Base-by-base conservation (phyloP, 306 rosid species). In the Trichosanthes cucumerina region DNA sequence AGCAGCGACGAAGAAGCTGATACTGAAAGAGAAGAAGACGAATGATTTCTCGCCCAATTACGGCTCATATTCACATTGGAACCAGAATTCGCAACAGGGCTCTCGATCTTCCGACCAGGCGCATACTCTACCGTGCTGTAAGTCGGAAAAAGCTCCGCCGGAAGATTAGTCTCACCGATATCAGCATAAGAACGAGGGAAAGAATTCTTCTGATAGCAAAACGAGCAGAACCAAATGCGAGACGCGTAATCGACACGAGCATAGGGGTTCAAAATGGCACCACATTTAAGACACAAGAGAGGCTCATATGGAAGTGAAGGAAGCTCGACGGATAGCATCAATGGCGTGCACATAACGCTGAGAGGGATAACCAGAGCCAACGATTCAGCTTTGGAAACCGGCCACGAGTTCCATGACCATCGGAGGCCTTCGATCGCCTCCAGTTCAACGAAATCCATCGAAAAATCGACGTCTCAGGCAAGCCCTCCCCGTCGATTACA, bases 381-480 rank as follows among this genome's bases (percentile, higher is more conserved):
- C 15, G 81, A 77, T 2, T 86, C 93, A 0, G 91, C 60, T 82
- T 88, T 87, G 0, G 94, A 81, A 2, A 85, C 60, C 9, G 97
- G 91, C 98, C 98, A 93, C 10, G 98, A 88, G 79, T 93, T 93
- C 98, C 98, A 93, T 3, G 97, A 80, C 98, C 98, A 93, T 0
- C 98, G 90, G 63, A 93, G 94, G 66, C 98, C 98, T 85, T 93
- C 98, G 76, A 88, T 92, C 23, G 91, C 91, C 82, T 93, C 98
- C 86, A 93, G 79, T 77, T 92, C 98, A 3, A 88, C 81, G 79
- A 93, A 85, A 86, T 93, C 96, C 98, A 93, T 93, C 9, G 11
- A 16, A 59, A 49, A 54, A 1, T 9, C 76, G 59, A n/a, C 54
- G 31, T 1, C 77, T 14, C 54, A 16, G 6, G 71, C 9, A 26